Evolutionary conservation across 306 rosid genomes (phyloP), one percentile per base, ranked within the genome.

Genomic region (Trichosanthes cucumerina): DNA sequence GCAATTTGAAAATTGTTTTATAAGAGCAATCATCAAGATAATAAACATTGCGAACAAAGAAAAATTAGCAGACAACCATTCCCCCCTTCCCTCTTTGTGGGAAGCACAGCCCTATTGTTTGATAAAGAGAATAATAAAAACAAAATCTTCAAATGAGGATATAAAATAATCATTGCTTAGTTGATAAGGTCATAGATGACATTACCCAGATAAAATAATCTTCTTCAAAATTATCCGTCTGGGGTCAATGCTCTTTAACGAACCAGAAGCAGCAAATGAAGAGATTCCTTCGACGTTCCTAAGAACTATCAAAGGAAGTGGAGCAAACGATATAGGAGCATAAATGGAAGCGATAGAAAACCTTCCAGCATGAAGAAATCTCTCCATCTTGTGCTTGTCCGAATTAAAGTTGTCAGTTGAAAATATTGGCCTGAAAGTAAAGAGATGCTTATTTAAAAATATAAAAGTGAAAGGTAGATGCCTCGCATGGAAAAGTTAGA

Each of bases 331-430:
- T 80, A 95, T 85, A 47, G 99, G 97, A 63, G 97, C 99, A 83
- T 86, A 95, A 66, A 92, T 82, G 56, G 99, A 92, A 19, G 97
- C 99, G 31, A 92, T 84, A 46, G 92, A 88, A 83, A 92, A 95
- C 26, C 90, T 88, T 59, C 99, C 99, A 33, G 89, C 83, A 90
- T 91, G 99, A 80, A 95, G 99, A 89, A 95, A 95, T 84, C 98
- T 91, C 88, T 95, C 99, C 99, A 95, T 88, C 85, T 95, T 95
- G 90, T 88, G 89, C 93, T 95, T 95, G 88, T 95, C 88, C 1
- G 96, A 88, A 80, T 86, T 91, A 57, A 91, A 88, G 87, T 82
- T 87, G 80, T 95, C 97, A 54, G 88, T 75, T 63, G 99, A 95
- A 84, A 88, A 95, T 80, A 90, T 46, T 68, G 99, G 97, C 89